Base-by-base conservation (phyloP, 106 monocot genomes). In the Agapanthus africanus region DNA sequence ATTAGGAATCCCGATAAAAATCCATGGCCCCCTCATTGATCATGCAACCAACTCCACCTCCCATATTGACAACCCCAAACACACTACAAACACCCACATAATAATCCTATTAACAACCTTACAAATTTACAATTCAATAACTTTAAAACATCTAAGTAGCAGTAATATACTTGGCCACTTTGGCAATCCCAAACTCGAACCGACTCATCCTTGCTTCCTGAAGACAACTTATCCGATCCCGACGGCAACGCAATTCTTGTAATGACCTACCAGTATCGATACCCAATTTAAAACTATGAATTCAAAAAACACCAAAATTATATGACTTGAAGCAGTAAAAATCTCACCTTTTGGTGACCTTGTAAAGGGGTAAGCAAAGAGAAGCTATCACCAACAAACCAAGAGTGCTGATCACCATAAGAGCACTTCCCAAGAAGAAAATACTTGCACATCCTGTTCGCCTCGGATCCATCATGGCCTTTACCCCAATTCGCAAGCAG, bases 181-280 rank as follows among this genome's bases (percentile, higher is more conserved):
- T 92, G 88, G 47, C 91, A 97, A 81, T 92, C 91, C 95, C 91
- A 97, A 65, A 91, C 65, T 25, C 88, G 77, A 52, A 97, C 86
- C 0, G 91, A 78, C 69, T 80, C 78, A 40, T 97, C 97, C 41
- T 88, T 91, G 69, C 97, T 97, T 38, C 91, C 89, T 6, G 97
- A 79, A 70, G 89, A 97, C 15, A 97, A 82, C 82, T 97, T 92
- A 78, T 92, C 89, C 4, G 97, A 97, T 35, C 87, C 88, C 1
- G 86, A 70, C 19, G 97, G 88, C n/a, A 97, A 76, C 34, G 91
- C 87, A 68, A 97, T 92, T 19, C 88, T 88, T 4, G 89, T 87
- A 50, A 97, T 37, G 63, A 81, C 97, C 95, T 95, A 61, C 47
- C 66, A 70, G n/a, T n/a, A n/a, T n/a, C n/a, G n/a, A n/a, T n/a